Percentiles rank a stretch among this genome's conserved stretches.
Evolutionary conservation across 1,139 yeast species (phyloP).

Genomic region (Blastobotrys petasosporus): DNA sequence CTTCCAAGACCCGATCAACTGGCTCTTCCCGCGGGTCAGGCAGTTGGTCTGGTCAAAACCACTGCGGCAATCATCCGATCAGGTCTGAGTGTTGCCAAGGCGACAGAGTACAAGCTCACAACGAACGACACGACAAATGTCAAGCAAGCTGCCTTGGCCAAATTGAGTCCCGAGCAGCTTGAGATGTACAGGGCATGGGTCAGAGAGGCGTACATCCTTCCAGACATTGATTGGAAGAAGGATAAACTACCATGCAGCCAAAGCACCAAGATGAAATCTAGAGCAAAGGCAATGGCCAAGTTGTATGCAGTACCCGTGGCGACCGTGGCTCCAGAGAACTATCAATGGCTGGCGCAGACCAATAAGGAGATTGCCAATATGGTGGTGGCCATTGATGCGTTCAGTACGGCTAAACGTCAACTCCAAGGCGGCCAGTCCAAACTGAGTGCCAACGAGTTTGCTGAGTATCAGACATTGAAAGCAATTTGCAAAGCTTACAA

Average conservation of each 20-base stretch:
- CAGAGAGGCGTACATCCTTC: neutral
- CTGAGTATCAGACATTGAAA: conserved; percentile 4
- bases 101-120: neutral
- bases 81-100: conserved; percentile 2
- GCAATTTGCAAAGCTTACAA: conserved; percentile 3
- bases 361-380: neutral
- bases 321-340: neutral
- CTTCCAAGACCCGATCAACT: too few relatives aligned
- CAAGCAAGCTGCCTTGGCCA: neutral
- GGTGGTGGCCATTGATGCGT: conserved; percentile 7
- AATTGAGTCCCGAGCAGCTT: neutral
- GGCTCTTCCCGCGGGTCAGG: neutral
- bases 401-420: conserved; percentile 1
- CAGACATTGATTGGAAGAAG: conserved; percentile 7
- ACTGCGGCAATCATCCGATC: neutral
- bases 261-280: neutral
- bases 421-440: conserved; percentile 5
- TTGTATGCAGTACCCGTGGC: neutral
- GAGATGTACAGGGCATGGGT: neutral
- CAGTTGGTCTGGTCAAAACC: neutral
- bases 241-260: neutral
- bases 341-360: conserved; percentile 1
- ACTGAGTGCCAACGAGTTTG: conserved; percentile 1
- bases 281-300: conserved; percentile 6
- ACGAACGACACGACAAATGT: neutral